Evolutionary conservation across 768 basidiomycete species (phyloP).

Genomic region (Mycena galopus): DNA sequence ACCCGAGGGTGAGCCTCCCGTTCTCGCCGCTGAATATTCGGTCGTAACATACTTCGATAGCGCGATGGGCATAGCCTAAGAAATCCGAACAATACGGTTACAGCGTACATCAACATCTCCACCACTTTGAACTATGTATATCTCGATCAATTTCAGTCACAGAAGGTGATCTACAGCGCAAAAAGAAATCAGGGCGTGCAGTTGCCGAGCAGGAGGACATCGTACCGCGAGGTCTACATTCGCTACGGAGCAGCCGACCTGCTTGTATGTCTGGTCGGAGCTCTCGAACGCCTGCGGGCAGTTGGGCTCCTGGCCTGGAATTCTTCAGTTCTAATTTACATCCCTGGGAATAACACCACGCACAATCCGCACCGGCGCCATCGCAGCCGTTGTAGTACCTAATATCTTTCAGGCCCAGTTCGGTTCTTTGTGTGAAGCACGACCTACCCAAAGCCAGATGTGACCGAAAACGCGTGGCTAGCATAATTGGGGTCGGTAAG

Average conservation of each 20-base stretch:
- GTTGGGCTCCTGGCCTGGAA: background rate
- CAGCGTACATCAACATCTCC: too few relatives aligned
- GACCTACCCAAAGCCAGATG: background rate
- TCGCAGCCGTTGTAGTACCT: slow-evolving; percentile 44
- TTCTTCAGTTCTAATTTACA: background rate
- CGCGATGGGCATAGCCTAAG: too few relatives aligned
- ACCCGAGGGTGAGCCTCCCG: too few relatives aligned
- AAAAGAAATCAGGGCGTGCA: background rate
- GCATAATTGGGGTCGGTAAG: background rate
- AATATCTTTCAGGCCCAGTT: background rate
- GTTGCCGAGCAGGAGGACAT: background rate
- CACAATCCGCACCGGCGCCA: slow-evolving; percentile 57
- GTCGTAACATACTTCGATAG: too few relatives aligned
- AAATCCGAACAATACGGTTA: too few relatives aligned
- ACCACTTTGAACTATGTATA: too few relatives aligned
- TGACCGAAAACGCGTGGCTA: background rate
- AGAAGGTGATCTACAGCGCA: background rate
- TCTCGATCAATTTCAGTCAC: background rate
- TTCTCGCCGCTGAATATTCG: too few relatives aligned
- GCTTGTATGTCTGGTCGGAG: slow-evolving; percentile 51
- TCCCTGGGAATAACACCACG: slow-evolving; percentile 23
- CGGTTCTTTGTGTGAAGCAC: background rate
- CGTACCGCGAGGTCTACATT: slow-evolving; percentile 43
- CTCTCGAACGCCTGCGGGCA: background rate
- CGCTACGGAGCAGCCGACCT: slow-evolving; percentile 53